Conservation (phyloP, 306 rosid species). For the Inga leiocalycina region DNA sequence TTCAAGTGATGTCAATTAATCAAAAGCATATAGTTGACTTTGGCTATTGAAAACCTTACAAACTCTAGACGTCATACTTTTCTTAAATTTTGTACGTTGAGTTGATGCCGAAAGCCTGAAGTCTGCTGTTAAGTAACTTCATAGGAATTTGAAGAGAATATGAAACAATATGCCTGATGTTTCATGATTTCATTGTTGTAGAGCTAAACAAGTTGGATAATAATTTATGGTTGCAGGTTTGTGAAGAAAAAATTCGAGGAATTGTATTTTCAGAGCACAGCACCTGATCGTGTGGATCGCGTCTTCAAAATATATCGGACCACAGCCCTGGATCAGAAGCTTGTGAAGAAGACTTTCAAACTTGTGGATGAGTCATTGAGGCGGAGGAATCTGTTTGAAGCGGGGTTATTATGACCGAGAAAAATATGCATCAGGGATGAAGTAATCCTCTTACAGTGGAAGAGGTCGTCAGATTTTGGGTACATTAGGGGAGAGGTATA, state of each 20-base stretch:
- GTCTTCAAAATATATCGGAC: slow-evolving; percentile 92
- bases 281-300: slow-evolving; percentile 88
- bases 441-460: slow-evolving; percentile 28
- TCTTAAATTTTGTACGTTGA: not conserved
- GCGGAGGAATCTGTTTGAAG: slow-evolving; percentile 92
- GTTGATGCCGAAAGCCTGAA: not conserved
- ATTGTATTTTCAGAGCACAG: slow-evolving; percentile 84
- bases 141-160: not conserved
- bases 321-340: slow-evolving; percentile 98
- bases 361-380: slow-evolving; percentile 94
- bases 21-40: slow-evolving; percentile 12
- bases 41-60: slow-evolving; percentile 26
- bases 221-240: slow-evolving; percentile 55
- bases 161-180: not conserved
- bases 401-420: slow-evolving; percentile 81
- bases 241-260: slow-evolving; percentile 98
- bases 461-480: slow-evolving; percentile 52
- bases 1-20: slow-evolving; percentile 16
- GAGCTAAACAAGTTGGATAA: not conserved
- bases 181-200: not conserved
- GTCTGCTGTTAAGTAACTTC: not conserved
- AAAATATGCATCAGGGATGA: slow-evolving; percentile 21
- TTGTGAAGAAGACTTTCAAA: slow-evolving; percentile 97
- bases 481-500: slow-evolving; percentile 49
- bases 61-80: not conserved